Base-by-base conservation (phyloP, 805 yeast genomes). In the Lipomyces anomalus region DNA sequence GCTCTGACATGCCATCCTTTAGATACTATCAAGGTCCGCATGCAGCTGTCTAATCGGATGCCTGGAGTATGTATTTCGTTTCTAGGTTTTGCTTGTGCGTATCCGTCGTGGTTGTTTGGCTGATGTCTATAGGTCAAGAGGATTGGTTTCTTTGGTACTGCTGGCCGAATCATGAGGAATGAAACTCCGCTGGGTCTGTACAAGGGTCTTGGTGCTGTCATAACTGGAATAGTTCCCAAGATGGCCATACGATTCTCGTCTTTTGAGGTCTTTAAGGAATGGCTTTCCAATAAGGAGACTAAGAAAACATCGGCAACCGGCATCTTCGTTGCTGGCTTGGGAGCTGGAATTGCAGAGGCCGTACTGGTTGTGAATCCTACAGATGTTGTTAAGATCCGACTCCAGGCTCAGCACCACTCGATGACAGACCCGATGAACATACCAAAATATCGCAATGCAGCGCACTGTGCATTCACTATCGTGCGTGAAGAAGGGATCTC, bases 1-100 rank as follows among this genome's bases (percentile, higher is more conserved):
- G 98, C 97, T n/a, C 73, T 92, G 53, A 80, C 90, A 65, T 90
- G 98, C 66, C 98, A 90, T 67, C 97, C 97, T n/a, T 75, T 90
- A 58, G 98, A 90, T 65, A 90, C 98, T 34, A 85, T 90, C 64
- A 90, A 90, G 68, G 98, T 90, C 52, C 79, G 97, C 63, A 90
- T 90, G 97, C 97, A 90, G 67, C 75, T 90, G 59, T 82, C 83
- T 63, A 78, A 78, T 61, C 82, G 80, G 62, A 73, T 75, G 39
- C 62, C 63, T 22, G 60, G 57, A 36, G 57, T n/a, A n/a, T n/a
- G n/a, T n/a, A n/a, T n/a, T n/a, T n/a, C n/a, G n/a, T 60, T 53
- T 39, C 43, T 47, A 23, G 32, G 56, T 57, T 35, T 55, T 44
- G 24, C 20, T 35, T 13, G 16, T 22, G 13, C 30, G 45, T 37